Conservation (phyloP, 208 protist genomes). For the Leishmania tarentolae region DNA sequence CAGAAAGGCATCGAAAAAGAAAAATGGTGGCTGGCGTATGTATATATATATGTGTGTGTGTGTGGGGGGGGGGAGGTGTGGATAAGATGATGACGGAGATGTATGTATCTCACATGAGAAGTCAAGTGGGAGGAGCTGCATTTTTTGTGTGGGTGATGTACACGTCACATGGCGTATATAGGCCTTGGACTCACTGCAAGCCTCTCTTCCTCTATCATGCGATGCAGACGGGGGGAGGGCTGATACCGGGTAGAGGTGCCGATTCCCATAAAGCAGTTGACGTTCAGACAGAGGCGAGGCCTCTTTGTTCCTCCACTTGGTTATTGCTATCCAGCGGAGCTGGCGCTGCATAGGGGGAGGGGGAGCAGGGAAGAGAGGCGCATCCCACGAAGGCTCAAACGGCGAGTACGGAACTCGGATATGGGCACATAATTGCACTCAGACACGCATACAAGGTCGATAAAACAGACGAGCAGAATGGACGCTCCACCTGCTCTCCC, state of each 20-base stretch:
- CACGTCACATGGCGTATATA: background rate
- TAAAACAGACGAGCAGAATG: background rate
- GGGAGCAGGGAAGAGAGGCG: background rate
- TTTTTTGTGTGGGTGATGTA: background rate
- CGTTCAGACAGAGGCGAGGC: background rate
- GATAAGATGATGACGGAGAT: background rate
- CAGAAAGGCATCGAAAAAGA: background rate
- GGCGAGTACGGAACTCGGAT: background rate
- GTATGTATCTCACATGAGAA: background rate
- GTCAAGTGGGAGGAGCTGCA: background rate
- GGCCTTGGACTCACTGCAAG: background rate
- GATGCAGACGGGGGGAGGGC: background rate
- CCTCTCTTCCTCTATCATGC: background rate
- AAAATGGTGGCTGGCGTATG: background rate
- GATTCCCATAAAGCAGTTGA: constrained; percentile 2
- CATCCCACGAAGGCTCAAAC: background rate
- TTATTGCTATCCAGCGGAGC: background rate
- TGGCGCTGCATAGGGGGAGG: background rate
- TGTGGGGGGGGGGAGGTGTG: background rate
- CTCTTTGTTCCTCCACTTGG: background rate
- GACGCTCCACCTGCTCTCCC: background rate
- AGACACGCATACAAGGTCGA: background rate
- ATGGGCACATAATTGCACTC: background rate
- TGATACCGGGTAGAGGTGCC: background rate
- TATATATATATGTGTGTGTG: too few species aligned